Percentiles rank a stretch among this genome's conserved stretches.
These are phyloP conservation scores for Phaeosphaeriaceae sp. DNA, from an alignment of 2,329 filamentous ascomycete species.

Conservation along the genomic window DNA sequence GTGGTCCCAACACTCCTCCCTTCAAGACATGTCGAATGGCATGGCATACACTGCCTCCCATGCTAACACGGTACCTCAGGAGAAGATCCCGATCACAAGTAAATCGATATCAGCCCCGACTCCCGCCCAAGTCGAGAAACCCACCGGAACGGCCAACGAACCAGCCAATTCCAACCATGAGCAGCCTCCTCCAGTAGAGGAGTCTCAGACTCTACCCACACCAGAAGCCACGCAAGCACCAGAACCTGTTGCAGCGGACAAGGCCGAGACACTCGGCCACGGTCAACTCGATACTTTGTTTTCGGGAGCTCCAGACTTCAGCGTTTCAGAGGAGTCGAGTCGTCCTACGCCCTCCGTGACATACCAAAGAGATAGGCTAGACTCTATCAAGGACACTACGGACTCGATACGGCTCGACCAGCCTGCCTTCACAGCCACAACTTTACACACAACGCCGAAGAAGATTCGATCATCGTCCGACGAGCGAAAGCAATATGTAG, in stretches of 20 bases:
- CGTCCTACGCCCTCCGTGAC: conserved; percentile 70
- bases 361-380: conserved; percentile 70
- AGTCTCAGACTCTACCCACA: conserved; percentile 14
- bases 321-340: conserved; percentile 67
- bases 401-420: conserved; percentile 54
- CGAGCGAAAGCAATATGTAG: conserved; percentile 25
- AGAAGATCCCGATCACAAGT: conserved; percentile 23
- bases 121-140: conserved; percentile 27
- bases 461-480: conserved; percentile 18
- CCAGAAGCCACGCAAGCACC: conserved; percentile 16
- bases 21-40: background rate
- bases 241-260: conserved; percentile 21
- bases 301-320: conserved; percentile 78
- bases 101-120: conserved; percentile 14
- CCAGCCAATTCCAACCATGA: conserved; percentile 20
- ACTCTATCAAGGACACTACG: conserved; percentile 68
- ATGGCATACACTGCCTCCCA: too few species aligned
- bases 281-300: conserved; percentile 74
- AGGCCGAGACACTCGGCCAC: conserved; percentile 45
- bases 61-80: conserved; percentile 24
- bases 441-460: conserved; percentile 32
- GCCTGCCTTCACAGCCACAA: conserved; percentile 48
- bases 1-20: conserved; percentile 6
- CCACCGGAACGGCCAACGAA: conserved; percentile 11
- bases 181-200: conserved; percentile 12